Percentiles rank a stretch among this genome's conserved stretches.
These are phyloP conservation scores for Pelargonium australe DNA, from an alignment of 441 rosid genomes.

Conservation along the genomic window DNA sequence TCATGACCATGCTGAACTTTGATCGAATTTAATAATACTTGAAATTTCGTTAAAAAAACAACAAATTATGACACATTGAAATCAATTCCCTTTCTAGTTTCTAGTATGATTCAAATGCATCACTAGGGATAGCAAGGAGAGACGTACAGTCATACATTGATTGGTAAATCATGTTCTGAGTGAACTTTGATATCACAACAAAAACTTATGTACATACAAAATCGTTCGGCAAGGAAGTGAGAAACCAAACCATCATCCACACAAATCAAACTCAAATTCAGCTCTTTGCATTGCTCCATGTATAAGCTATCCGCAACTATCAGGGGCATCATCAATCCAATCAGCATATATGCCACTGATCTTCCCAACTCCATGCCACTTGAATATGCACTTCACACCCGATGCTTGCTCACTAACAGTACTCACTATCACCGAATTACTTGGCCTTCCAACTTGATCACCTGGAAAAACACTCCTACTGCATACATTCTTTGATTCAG, in stretches of 20 bases:
- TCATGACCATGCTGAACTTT: too few species aligned
- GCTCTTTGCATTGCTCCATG: not conserved
- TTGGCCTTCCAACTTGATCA: not conserved
- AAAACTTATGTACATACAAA: not conserved
- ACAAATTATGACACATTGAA: too few species aligned
- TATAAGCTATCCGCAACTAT: too few species aligned
- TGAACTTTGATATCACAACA: not conserved
- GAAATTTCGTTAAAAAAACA: too few species aligned
- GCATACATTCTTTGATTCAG: conserved; percentile 8
- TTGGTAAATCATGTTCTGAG: too few species aligned
- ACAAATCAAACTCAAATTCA: not conserved
- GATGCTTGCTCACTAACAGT: conserved; percentile 4
- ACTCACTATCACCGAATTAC: not conserved
- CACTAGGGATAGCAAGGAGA: too few species aligned
- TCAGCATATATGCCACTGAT: conserved; percentile 27
- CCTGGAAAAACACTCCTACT: not conserved
- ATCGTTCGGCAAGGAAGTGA: not conserved
- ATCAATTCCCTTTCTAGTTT: too few species aligned
- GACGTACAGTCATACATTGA: too few species aligned
- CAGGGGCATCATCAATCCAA: conserved; percentile 21
- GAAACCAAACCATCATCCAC: not conserved
- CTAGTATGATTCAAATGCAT: too few species aligned
- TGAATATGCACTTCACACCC: not conserved
- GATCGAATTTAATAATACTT: too few species aligned
- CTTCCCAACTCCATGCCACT: conserved; percentile 14